Evolutionary conservation across 768 basidiomycete genomes (phyloP).

Genomic region (Russula emetica): DNA sequence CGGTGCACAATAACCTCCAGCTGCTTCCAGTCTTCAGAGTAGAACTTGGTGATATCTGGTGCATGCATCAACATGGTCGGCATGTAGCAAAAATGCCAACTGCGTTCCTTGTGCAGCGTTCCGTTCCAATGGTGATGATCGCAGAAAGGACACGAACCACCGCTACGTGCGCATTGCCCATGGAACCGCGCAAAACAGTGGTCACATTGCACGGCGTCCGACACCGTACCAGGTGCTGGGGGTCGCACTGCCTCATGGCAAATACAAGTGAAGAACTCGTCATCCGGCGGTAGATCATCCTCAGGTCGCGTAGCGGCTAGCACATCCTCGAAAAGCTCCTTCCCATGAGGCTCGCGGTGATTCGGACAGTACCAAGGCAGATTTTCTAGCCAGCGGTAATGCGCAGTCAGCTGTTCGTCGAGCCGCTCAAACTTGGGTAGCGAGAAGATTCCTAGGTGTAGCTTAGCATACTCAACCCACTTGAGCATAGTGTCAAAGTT

Average conservation of each 20-base stretch:
- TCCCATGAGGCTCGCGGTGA: constrained; percentile 60
- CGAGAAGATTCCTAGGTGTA: constrained; percentile 68
- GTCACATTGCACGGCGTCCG: constrained; percentile 87
- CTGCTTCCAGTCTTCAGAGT: constrained; percentile 76
- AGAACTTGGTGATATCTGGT: constrained; percentile 74
- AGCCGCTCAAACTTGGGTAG: constrained; percentile 71
- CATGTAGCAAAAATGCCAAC: constrained; percentile 78
- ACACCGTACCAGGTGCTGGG: constrained; percentile 65
- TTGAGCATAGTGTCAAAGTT: constrained; percentile 67
- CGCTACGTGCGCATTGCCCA: constrained; percentile 77
- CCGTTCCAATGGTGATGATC: constrained; percentile 92
- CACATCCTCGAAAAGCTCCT: constrained; percentile 68
- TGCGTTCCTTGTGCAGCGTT: constrained; percentile 73
- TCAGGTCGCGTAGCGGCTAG: constrained; percentile 68
- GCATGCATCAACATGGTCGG: constrained; percentile 65
- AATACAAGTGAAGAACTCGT: constrained; percentile 84
- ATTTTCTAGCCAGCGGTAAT: constrained; percentile 67
- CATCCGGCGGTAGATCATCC: constrained; percentile 72
- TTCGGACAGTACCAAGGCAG: constrained; percentile 77
- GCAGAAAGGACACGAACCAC: constrained; percentile 90
- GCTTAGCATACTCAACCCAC: constrained; percentile 68
- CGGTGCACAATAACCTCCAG: constrained; percentile 76
- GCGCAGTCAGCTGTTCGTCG: constrained; percentile 59
- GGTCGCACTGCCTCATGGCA: constrained; percentile 73
- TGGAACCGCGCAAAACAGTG: constrained; percentile 87